Evolutionary conservation across 441 rosid species (phyloP).

Genomic region (Syzygium malaccense): DNA sequence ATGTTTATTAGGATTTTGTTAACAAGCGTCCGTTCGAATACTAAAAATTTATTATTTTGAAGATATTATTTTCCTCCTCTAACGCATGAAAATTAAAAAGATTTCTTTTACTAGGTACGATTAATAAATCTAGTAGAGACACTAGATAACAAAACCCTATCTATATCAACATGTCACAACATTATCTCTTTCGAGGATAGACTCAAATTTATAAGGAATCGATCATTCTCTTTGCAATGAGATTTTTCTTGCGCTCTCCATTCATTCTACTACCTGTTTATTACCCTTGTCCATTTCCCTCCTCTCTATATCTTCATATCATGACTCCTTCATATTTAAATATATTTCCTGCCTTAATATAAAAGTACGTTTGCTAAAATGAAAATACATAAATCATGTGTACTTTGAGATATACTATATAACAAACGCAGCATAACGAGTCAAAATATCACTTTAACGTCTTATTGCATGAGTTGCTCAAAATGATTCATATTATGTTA

Average conservation of each 20-base stretch:
- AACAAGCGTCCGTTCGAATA: not conserved
- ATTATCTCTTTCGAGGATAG: not conserved
- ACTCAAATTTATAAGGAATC: not conserved
- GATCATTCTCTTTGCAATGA: not conserved
- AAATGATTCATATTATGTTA: not conserved
- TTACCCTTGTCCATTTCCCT: not conserved
- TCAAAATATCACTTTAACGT: not conserved
- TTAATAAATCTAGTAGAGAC: not conserved
- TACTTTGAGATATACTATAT: not conserved
- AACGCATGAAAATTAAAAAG: not conserved
- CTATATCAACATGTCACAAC: not conserved
- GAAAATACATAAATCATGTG: not conserved
- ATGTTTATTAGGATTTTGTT: not conserved
- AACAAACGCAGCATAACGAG: not conserved
- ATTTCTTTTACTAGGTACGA: not conserved
- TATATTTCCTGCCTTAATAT: not conserved
- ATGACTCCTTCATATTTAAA: not conserved
- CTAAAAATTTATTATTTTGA: not conserved
- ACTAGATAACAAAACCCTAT: not conserved
- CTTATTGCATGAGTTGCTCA: not conserved
- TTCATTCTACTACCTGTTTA: not conserved
- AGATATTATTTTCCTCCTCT: not conserved
- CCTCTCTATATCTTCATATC: not conserved
- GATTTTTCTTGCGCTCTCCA: not conserved
- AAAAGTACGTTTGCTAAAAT: not conserved